phyloP scores from a whole-genome alignment of 257 asterid genomes.

The Prunella vulgaris region DNA sequence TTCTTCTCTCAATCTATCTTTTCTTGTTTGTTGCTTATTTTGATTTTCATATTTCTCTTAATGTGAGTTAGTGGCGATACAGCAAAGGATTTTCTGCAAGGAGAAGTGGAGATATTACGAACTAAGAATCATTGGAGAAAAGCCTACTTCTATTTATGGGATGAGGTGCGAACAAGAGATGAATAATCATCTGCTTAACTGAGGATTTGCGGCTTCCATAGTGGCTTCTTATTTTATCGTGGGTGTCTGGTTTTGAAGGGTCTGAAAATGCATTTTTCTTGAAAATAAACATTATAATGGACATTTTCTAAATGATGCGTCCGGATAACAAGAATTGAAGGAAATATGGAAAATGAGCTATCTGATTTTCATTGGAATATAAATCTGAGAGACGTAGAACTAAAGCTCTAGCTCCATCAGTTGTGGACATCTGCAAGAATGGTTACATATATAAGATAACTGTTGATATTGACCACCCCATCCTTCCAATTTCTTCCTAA shows the following conservation, averaged over 20 bases:
- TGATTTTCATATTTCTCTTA: constrained; percentile 38
- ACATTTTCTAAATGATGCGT: neutral
- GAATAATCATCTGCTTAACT: constrained; percentile 9
- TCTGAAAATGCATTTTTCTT: constrained; percentile 11
- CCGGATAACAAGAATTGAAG: constrained; percentile 11
- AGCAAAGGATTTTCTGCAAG: constrained; percentile 68
- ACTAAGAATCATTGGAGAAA: constrained; percentile 86
- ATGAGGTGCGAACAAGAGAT: constrained; percentile 68
- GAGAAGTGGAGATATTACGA: constrained; percentile 81
- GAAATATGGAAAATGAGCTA: neutral
- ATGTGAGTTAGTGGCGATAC: constrained; percentile 61
- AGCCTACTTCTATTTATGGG: constrained; percentile 99
- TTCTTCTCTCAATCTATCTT: constrained; percentile 11
- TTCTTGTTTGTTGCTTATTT: constrained; percentile 18
- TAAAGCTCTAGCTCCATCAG: neutral
- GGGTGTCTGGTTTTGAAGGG: constrained; percentile 6
- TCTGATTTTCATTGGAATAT: neutral
- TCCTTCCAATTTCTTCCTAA: constrained; percentile 1
- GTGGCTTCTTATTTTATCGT: constrained; percentile 7
- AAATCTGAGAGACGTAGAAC: neutral
- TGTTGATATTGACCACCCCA: neutral
- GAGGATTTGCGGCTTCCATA: constrained; percentile 12
- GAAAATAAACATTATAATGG: constrained; percentile 2
- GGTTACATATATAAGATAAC: neutral
- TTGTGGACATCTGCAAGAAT: constrained; percentile 10